These are phyloP conservation scores for Boletus tomentosulus DNA, from an alignment of 768 basidiomycete species.

Conservation along the genomic window DNA sequence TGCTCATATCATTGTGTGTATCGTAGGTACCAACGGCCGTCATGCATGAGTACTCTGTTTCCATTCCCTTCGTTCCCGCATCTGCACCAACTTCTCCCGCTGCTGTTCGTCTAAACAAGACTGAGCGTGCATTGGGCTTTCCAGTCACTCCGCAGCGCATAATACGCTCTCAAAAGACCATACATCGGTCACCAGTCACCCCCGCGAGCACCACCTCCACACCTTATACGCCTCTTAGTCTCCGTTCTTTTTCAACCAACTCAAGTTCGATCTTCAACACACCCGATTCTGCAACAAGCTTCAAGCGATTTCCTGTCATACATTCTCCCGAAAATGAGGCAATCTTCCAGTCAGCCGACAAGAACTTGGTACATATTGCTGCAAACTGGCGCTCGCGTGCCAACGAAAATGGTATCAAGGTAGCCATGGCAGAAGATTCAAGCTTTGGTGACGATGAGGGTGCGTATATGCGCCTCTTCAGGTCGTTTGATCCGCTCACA, in stretches of 20 bases:
- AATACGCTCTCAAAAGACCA: constrained; percentile 40
- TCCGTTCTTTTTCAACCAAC: constrained; percentile 56
- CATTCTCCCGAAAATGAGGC: constrained; percentile 42
- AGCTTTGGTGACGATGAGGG: constrained; percentile 48
- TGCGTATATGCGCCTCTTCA: constrained; percentile 27
- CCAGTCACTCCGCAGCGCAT: constrained; percentile 68
- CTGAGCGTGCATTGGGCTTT: constrained; percentile 28
- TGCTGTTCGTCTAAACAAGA: constrained; percentile 32
- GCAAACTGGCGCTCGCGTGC: constrained; percentile 71
- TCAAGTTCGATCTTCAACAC: constrained; percentile 54
- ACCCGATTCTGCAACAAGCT: constrained; percentile 40
- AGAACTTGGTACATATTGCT: constrained; percentile 55
- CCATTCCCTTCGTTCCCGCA: constrained; percentile 31
- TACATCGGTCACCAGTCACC: constrained; percentile 55
- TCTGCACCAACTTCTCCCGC: constrained; percentile 45
- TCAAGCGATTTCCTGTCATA: constrained; percentile 41
- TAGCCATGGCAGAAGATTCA: constrained; percentile 40
- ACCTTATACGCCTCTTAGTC: constrained; percentile 67
- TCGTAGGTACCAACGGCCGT: constrained; percentile 13
- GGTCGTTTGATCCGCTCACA: constrained; percentile 16
- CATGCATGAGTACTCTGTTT: constrained; percentile 31
- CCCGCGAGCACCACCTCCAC: constrained; percentile 49
- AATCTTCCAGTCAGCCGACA: constrained; percentile 32
- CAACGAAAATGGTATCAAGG: constrained; percentile 67
- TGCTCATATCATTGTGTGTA: constrained; percentile 4